Evolutionary conservation across 352 stramenopile genomes (phyloP), one percentile per base, ranked within the genome.

Genomic region (Pythium rhizo-oryzae): DNA sequence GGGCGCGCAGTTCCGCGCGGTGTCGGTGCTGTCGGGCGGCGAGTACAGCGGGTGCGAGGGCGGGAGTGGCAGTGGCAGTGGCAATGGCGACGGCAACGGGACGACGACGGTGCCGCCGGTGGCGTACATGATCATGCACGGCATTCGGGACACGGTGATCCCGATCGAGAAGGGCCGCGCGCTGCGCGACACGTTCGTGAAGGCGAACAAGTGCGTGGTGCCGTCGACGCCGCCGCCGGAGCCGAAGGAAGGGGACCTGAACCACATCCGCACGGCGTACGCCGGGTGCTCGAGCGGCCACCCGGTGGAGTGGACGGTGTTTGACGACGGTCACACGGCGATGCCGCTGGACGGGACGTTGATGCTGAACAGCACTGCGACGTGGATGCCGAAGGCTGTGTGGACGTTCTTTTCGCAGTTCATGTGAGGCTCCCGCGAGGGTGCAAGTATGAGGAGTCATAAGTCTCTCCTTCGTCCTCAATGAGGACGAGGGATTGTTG

Each of bases 111-210:
- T n/a, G n/a, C n/a, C 41, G 18, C 71, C 74, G 4, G 70, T 78
- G 44, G 67, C 65, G 25, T 72, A 70, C 43, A 59, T 67, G 23
- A 51, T 73, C 44, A 51, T 46, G 13, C 67, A 81, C 56, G 71
- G 74, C n/a, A 58, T 69, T 21, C 77, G 60, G 41, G 74, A 81
- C 65, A 67, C n/a, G n/a, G n/a, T n/a, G n/a, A n/a, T n/a, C n/a
- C n/a, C n/a, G n/a, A n/a, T n/a, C n/a, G n/a, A n/a, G n/a, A n/a
- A n/a, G n/a, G n/a, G n/a, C n/a, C n/a, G n/a, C n/a, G n/a, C n/a
- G n/a, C n/a, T n/a, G n/a, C n/a, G n/a, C n/a, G n/a, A n/a, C n/a
- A n/a, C n/a, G n/a, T n/a, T n/a, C n/a, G 21, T 81, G 33, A 61
- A 72, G 44, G 65, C 69, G 19, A 78, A 78, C 52, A 68, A 62